Evolutionary conservation across 2,329 filamentous ascomycete genomes (phyloP), one percentile per base, ranked within the genome.

Genomic region (Pestalotiopsis sp.): DNA sequence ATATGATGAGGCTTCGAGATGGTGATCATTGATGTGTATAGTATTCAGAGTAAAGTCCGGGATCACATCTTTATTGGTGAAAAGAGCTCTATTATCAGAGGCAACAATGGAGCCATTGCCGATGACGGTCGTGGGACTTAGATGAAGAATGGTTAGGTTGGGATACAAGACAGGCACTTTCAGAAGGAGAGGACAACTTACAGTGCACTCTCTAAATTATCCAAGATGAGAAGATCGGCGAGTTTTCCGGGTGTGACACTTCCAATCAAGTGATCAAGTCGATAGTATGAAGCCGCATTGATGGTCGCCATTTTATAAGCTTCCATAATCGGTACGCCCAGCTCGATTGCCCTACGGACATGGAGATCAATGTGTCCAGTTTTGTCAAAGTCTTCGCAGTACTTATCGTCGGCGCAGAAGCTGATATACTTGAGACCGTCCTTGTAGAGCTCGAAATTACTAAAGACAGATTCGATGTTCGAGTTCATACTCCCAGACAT

Each of bases 401-500:
- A 62, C 61, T 73, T 73, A 64, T 73, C 72, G 65, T 73, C 72
- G 1, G 72, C 72, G 67, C 72, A 73, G 59, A 73, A 73, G 39
- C 71, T 70, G 27, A 73, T 70, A 27, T 73, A 69, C 6, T 61
- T 63, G 13, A 72, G 61, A 3, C 72, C 72, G 59, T 71, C 71
- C 63, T 70, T 71, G 36, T 71, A 67, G 3, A 68, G 57, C 17
- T 62, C 66, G 20, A 70, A 66, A 59, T 73, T 68, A 63, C 67
- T 70, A 39, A 73, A 73, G 1, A 73, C 72, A 13, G 67, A 36
- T n/a, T 70, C 68, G 63, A 73, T 69, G 57, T 73, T 73, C 9
- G 72, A 73, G 61, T 73, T 73, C 72, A 73, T 73, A n/a, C 70
- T 71, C 1, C 72, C 72, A 61, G 70, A 71, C 72, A 73, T 73